Evolutionary conservation across 345 rosid species (phyloP), one percentile per base, ranked within the genome.

Genomic region (Mercurialis annua): DNA sequence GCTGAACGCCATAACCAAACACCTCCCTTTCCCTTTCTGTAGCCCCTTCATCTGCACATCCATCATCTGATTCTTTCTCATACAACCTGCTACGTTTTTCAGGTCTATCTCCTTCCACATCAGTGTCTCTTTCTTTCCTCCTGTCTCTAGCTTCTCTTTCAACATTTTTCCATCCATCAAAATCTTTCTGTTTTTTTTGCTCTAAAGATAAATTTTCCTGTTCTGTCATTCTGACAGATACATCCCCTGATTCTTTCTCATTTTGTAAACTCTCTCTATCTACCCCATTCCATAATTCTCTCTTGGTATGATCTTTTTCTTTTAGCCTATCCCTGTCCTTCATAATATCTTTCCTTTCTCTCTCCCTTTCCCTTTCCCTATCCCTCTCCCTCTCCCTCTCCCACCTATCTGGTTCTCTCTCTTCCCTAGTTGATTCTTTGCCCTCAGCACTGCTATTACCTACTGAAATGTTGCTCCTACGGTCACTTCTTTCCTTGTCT

Each of bases 291-390:
- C 81, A 80, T 34, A 84, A 33, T 69, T 94, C 99, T 76, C 83
- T 86, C 79, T 92, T 92, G 69, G 85, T 80, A 17, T 55, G 73
- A 71, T 76, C 79, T 31, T 88, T 88, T 67, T 91, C 99, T 76
- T 84, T 94, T 66, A 53, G 27, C 65, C 87, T 89, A 60, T 95
- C 98, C 78, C 87, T 85, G 69, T 94, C 99, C 42, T 70, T 75
- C 24, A 63, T 27, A 2, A 84, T 79, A 67, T 92, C 93, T 79
- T 83, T 87, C 84, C 81, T 92, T 70, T 95, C 98, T 71, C 81
- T 92, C 69, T 95, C 98, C 71, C 86, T 83, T 60, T 94, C 99
- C 96, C 86, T n/a, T n/a, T n/a, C n/a, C n/a, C n/a, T n/a, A n/a
- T n/a, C n/a, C n/a, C 81, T 92, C 71, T 95, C 98, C 73, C 81